These are phyloP conservation scores for Leccinum fallax DNA, from an alignment of 1,284 basidiomycete genomes.

Conservation along the genomic window DNA sequence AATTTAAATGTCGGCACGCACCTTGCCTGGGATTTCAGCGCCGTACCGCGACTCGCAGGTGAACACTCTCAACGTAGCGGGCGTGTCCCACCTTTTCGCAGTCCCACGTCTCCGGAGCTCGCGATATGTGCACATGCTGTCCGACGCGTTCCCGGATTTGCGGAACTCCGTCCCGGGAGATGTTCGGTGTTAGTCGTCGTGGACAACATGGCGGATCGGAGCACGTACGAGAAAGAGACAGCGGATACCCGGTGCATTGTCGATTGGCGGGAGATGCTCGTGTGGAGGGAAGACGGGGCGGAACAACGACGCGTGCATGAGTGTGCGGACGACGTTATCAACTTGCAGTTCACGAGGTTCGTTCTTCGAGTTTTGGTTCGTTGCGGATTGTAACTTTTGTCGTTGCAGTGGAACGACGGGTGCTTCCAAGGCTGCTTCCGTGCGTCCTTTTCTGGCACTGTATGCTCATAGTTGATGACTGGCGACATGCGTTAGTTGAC, in stretches of 20 bases:
- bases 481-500: conserved; percentile 53
- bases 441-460: conserved; percentile 35
- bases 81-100: conserved; percentile 71
- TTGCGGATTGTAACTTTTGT: conserved; percentile 6
- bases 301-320: conserved; percentile 28
- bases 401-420: conserved; percentile 74
- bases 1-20: conserved; percentile 52
- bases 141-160: conserved; percentile 63
- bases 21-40: conserved; percentile 75
- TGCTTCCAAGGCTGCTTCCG: conserved; percentile 76
- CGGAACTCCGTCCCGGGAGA: conserved; percentile 49
- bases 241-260: conserved; percentile 51
- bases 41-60: conserved; percentile 44
- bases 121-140: conserved; percentile 59
- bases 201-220: conserved; percentile 54
- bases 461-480: not conserved
- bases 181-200: conserved; percentile 72
- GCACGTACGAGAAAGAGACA: conserved; percentile 44
- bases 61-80: conserved; percentile 62
- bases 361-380: conserved; percentile 9
- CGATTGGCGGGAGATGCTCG: conserved; percentile 67
- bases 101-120: conserved; percentile 73
- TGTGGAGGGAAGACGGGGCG: conserved; percentile 56
- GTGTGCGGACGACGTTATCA: conserved; percentile 56
- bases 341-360: conserved; percentile 83